Evolutionary conservation across 306 rosid genomes (phyloP), one percentile per base, ranked within the genome.

Genomic region (Castanopsis chinensis): DNA sequence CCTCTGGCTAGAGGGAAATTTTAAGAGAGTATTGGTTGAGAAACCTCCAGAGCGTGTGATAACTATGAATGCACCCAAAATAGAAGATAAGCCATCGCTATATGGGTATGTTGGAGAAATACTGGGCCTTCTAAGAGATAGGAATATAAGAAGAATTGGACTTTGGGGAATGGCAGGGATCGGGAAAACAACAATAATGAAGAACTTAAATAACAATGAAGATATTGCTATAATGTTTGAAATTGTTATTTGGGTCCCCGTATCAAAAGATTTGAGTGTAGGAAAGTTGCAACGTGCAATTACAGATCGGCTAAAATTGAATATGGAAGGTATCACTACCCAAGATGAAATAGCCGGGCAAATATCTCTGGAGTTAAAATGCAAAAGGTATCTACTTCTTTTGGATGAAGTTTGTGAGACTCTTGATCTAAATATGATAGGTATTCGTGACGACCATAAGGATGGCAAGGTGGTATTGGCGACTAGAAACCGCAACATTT

Each of bases 381-480:
- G 1, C 1, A 74, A 70, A 67, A 85, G 7, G 71, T 85, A 61
- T 23, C 58, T 85, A 25, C 27, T 25, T 25, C 27, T 25, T 1
- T 25, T 25, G 27, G 27, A 25, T 25, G 27, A 25, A 25, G 83
- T 81, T 18, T 73, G n/a, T 52, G 27, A 8, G 6, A 1, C 1
- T 5, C 23, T 69, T 9, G 14, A 85, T 63, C 53, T 78, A 65
- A 25, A 20, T 23, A 13, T 9, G 55, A 45, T 81, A 35, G 85
- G 78, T 20, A 68, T 85, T 4, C 75, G n/a, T 30, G 17, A 27
- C 3, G 18, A 53, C 52, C 20, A 81, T 14, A 78, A 23, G 4
- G 25, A 52, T 11, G 19, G 88, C 20, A 78, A 81, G 72, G 83
- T 81, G 68, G 72, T 81, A 30, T 69, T 85, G 52, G 35, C 75